Percentiles rank a stretch among this genome's conserved stretches.
Conservation (phyloP, 768 basidiomycete species). For the Auriculariales sp. region DNA sequence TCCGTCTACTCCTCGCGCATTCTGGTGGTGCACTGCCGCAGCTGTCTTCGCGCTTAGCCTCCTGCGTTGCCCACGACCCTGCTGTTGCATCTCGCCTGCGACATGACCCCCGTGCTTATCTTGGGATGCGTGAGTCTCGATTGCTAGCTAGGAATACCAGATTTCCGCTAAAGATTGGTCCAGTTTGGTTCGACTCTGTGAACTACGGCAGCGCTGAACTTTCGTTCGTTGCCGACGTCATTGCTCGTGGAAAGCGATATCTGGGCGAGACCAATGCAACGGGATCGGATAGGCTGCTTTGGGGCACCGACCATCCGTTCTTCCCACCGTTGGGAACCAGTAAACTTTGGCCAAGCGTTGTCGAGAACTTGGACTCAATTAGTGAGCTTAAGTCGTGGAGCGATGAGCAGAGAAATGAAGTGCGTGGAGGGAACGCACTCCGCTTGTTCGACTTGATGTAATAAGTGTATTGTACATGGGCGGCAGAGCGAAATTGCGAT, state of each 20-base stretch:
- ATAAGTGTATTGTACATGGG: too few relatives aligned
- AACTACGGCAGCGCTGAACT: slow-evolving; percentile 79
- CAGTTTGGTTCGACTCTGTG: slow-evolving; percentile 76
- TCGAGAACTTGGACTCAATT: slow-evolving; percentile 75
- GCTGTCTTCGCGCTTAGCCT: slow-evolving; percentile 70
- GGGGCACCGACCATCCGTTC: slow-evolving; percentile 80
- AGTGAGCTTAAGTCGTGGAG: slow-evolving; percentile 47
- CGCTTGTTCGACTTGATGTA: too few relatives aligned
- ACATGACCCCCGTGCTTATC: slow-evolving; percentile 72
- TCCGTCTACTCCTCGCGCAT: slow-evolving; percentile 72
- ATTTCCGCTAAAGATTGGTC: slow-evolving; percentile 29
- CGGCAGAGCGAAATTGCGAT: too few relatives aligned
- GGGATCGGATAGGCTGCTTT: slow-evolving; percentile 15
- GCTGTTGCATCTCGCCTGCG: slow-evolving; percentile 55
- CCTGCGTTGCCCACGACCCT: slow-evolving; percentile 78
- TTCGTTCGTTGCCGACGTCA: slow-evolving; percentile 56
- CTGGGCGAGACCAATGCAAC: slow-evolving; percentile 7
- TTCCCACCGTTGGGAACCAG: slow-evolving; percentile 59
- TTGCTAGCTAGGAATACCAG: background rate
- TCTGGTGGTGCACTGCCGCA: slow-evolving; percentile 77
- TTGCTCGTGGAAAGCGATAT: slow-evolving; percentile 44
- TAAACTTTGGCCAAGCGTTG: slow-evolving; percentile 72
- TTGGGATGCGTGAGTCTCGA: background rate
- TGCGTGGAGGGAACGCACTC: slow-evolving; percentile 67
- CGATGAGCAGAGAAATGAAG: slow-evolving; percentile 43